phyloP scores from a whole-genome alignment of 2,329 filamentous ascomycete species.

The Ceratocystis harringtonii region DNA sequence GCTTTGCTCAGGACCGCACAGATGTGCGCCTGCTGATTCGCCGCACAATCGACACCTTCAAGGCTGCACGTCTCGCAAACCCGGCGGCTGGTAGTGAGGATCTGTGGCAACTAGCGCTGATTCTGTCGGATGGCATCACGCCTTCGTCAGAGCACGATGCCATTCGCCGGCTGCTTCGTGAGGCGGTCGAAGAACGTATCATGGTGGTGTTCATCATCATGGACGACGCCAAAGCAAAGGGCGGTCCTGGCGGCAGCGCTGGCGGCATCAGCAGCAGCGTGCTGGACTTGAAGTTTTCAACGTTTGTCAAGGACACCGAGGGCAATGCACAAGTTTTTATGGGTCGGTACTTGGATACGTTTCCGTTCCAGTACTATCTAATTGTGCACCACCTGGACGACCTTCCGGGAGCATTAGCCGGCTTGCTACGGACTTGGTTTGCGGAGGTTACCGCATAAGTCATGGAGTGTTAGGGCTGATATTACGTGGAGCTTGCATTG shows the following conservation, averaged over 20 bases:
- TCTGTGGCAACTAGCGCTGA: slow-evolving; percentile 87
- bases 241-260: slow-evolving; percentile 17
- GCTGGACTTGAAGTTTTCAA: slow-evolving; percentile 73
- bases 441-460: slow-evolving; percentile 43
- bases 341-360: slow-evolving; percentile 83
- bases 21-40: slow-evolving; percentile 68
- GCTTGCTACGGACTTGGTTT: slow-evolving; percentile 91
- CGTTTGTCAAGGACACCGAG: slow-evolving; percentile 53
- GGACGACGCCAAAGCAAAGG: slow-evolving; percentile 38
- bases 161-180: slow-evolving; percentile 66
- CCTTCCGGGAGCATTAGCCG: slow-evolving; percentile 73
- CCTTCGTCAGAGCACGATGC: slow-evolving; percentile 65
- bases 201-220: slow-evolving; percentile 98
- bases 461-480: neutral
- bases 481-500: neutral
- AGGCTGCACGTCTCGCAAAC: slow-evolving; percentile 50
- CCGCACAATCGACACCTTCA: slow-evolving; percentile 67
- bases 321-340: slow-evolving; percentile 58
- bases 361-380: slow-evolving; percentile 94
- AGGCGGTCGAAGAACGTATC: slow-evolving; percentile 83
- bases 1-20: slow-evolving; percentile 71
- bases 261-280: slow-evolving; percentile 47
- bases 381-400: slow-evolving; percentile 87
- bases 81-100: slow-evolving; percentile 39
- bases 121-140: slow-evolving; percentile 87